Evolutionary conservation across 2,329 filamentous ascomycete genomes (phyloP), one percentile per base, ranked within the genome.

Genomic region (Onygena corvina): DNA sequence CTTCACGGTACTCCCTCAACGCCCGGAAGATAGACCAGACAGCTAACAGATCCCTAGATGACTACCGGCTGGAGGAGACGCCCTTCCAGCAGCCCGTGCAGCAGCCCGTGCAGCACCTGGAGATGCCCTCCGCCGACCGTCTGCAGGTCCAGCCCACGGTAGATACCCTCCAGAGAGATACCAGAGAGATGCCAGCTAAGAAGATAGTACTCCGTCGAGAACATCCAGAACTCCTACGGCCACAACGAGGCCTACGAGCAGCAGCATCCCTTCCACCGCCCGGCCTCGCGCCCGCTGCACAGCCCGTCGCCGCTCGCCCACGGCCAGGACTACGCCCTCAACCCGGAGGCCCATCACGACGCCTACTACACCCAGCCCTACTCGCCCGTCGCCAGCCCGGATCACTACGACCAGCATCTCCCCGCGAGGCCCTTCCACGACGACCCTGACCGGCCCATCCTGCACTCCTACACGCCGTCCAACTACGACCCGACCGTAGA

Each of bases 261-360:
- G 67, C 47, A 67, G 57, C 56, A 76, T 52, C 71, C 72, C 25
- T 69, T 66, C 50, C 4, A 4, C 38, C n/a, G 11, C 38, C 21
- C 25, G 38, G 9, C n/a, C n/a, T n/a, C n/a, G n/a, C n/a, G n/a
- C n/a, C n/a, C n/a, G n/a, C n/a, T n/a, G n/a, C n/a, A n/a, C n/a
- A n/a, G n/a, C 30, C 30, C n/a, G 8, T n/a, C n/a, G 8, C 30
- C 7, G 8, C n/a, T 31, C 30, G 30, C 30, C 60, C 54, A 2
- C 65, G 65, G 40, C 53, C 72, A 74, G 51, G 84, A 88, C 50
- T 89, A 92, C 64, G 73, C 80, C 3, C 69, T 94, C 53, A 81
- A 87, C 60, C 88, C 90, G 7, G 82, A 93, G 64, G 81, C 82
- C 51, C 87, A 94, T 60, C 86, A 92, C 62, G 86, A 94, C 66